Evolutionary conservation across 768 basidiomycete genomes (phyloP), one percentile per base, ranked within the genome.

Genomic region (Mycena capillaripes): DNA sequence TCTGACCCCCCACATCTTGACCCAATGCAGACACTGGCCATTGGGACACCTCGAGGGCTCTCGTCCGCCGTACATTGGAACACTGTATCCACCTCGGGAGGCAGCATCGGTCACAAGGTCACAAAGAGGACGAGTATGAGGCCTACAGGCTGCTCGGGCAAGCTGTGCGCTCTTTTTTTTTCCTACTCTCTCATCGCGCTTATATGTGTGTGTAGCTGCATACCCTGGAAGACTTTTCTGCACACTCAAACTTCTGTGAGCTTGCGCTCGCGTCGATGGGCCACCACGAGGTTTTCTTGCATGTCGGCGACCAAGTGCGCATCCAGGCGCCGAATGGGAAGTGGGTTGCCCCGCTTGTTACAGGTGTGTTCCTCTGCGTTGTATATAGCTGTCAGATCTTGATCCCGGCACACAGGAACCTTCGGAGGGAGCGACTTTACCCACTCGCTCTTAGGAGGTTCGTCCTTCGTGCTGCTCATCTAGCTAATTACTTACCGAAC

Each of bases 221-320:
- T 73, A 94, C 93, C 1, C 87, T 94, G 7, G 95, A 97, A 79
- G 95, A 98, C 78, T 97, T 94, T 79, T 84, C 95, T 3, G 95
- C 96, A 0, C 97, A 98, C 79, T 93, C 92, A 65, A 95, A 97
- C 84, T 97, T 94, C 79, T 95, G 93, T 84, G 96, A 98, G 81
- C 86, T 97, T 12, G 86, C 90, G 0, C 88, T 98, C 16, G 89
- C 92, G 40, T 85, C 87, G 0, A 84, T 96, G 84, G 97, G 97
- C 0, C 85, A 96, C 79, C 74, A 80, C 0, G 84, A 95, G 50
- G 92, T 97, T 4, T 98, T 98, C 82, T 80, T 90, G 32, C 97
- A 98, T 76, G 94, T 97, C 36, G 97, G 97, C 6, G 92, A 95
- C 66, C 88, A 89, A 57, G 92, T 92, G 12, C 87, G 91, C 42